Evolutionary conservation across 768 basidiomycete genomes (phyloP).

Genomic region (Mycena pura): DNA sequence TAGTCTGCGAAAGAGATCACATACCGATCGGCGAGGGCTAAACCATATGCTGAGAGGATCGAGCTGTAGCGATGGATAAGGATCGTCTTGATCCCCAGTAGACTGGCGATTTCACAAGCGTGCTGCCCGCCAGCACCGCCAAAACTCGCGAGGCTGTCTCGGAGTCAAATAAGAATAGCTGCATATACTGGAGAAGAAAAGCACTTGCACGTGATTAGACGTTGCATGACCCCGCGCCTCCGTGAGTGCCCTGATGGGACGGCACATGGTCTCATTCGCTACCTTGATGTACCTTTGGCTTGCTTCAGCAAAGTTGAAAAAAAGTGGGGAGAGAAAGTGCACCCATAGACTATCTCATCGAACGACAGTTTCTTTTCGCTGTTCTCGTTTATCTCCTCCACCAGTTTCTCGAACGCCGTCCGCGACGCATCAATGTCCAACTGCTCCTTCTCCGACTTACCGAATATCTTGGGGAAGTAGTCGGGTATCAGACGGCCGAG

Average conservation of each 20-base stretch:
- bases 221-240: slow-evolving; percentile 90
- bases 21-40: slow-evolving; percentile 84
- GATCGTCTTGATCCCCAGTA: slow-evolving; percentile 87
- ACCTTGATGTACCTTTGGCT: slow-evolving; percentile 85
- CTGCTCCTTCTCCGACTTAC: slow-evolving; percentile 84
- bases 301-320: background rate
- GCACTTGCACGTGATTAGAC: slow-evolving; percentile 66
- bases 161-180: background rate
- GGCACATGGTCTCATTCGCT: slow-evolving; percentile 95
- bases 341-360: slow-evolving; percentile 93
- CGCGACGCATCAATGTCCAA: slow-evolving; percentile 78
- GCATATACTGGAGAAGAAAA: background rate
- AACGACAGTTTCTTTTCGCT: slow-evolving; percentile 65
- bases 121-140: slow-evolving; percentile 93
- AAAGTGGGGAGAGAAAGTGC: slow-evolving; percentile 26
- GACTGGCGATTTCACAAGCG: slow-evolving; percentile 88
- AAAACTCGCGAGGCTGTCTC: slow-evolving; percentile 78
- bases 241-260: slow-evolving; percentile 90
- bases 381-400: slow-evolving; percentile 71
- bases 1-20: slow-evolving; percentile 1
- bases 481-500: slow-evolving; percentile 89
- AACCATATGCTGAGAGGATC: slow-evolving; percentile 91
- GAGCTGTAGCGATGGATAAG: slow-evolving; percentile 92
- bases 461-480: slow-evolving; percentile 96
- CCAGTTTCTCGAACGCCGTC: slow-evolving; percentile 70